Base-by-base conservation (phyloP, 2,329 filamentous ascomycete genomes). In the Gaeumannomyces tritici region DNA sequence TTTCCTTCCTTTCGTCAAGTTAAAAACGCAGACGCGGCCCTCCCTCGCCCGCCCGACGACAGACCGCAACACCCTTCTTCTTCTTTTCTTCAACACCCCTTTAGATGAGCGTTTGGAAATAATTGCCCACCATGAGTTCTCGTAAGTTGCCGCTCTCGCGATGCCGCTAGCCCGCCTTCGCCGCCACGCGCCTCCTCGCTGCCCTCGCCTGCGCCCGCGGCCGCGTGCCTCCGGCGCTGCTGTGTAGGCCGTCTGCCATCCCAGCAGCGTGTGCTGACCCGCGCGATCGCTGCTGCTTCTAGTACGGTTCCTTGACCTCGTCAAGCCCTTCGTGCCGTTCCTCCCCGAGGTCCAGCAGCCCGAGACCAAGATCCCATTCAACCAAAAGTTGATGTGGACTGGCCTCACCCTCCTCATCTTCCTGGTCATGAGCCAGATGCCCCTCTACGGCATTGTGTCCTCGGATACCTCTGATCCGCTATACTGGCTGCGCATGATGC, bases 401-500 rank as follows among this genome's bases (percentile, higher is more conserved):
- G 90, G 89, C 76, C 87, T 93, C 76, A 98, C 95, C 68, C 86
- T 99, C 71, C 83, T 99, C 77, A 96, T 98, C 81, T 99, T 99
- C 87, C 82, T 99, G 84, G 92, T 99, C 79, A 99, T 99, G 95
- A 97, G 92, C 82, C 95, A 97, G 82, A 98, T 99, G 95, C 93
- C 95, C 68, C 82, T 95, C 66, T 99, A 99, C 81, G 95, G 95
- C 80, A 99, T 99, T 78, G 96, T 99, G 74, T 99, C 95, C 63
- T 99, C 95, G 73, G 90, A 95, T 79, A 97, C 92, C 71, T 98
- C 95, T 65, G 96, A 99, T 81, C 96, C 95, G 70, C 84, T 99
- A 73, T 99, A 99, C 87, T 99, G 95, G 95, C 85, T 99, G 74
- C 90, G 95, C 79, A 98, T 99, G 93, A 97, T 99, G 88, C 87